Evolutionary conservation across 2,329 filamentous ascomycete species (phyloP).

Genomic region (Metarhizium anisopliae): DNA sequence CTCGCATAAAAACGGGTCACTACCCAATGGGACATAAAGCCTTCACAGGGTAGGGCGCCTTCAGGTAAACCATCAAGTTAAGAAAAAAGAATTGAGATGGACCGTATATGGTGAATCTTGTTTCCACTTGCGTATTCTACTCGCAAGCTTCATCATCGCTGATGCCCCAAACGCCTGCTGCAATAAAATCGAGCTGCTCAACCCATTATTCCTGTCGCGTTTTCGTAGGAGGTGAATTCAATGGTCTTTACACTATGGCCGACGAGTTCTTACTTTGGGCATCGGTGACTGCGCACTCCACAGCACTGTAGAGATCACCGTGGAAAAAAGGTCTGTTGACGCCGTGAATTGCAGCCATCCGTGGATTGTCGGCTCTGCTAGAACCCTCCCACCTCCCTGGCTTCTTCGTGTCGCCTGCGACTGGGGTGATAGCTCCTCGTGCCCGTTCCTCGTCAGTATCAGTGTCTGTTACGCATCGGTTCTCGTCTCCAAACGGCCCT

Average conservation of each 20-base stretch:
- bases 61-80: neutral
- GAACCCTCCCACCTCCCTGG: neutral
- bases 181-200: neutral
- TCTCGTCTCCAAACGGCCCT: neutral
- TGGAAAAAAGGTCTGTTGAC: constrained; percentile 41
- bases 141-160: neutral
- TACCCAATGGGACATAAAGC: no score
- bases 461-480: neutral
- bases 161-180: neutral
- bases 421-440: neutral
- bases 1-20: neutral
- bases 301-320: constrained; percentile 32
- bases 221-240: neutral
- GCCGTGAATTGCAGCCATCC: constrained; percentile 23
- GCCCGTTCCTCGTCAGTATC: constrained; percentile 9
- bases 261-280: constrained; percentile 14
- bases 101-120: neutral
- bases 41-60: neutral
- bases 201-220: neutral
- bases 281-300: constrained; percentile 25
- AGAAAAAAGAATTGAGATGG: neutral
- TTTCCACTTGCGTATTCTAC: neutral
- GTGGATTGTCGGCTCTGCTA: neutral
- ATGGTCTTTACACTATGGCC: neutral
- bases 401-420: neutral